phyloP scores from a whole-genome alignment of 2,329 filamentous ascomycete genomes.

The Plectosphaerella sp. region DNA sequence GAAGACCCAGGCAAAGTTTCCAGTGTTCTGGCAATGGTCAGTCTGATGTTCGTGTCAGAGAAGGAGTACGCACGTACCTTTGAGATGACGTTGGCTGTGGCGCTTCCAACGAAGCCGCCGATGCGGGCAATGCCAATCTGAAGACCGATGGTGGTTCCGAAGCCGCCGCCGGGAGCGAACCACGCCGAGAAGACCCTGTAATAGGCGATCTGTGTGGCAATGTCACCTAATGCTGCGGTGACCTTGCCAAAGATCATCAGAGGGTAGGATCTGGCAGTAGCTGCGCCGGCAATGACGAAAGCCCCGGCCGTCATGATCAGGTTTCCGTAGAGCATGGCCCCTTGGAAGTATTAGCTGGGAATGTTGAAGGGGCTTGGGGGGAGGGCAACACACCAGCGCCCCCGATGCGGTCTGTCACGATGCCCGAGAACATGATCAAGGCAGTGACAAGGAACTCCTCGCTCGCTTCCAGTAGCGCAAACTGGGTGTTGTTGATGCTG shows the following conservation, averaged over 20 bases:
- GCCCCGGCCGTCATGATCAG: conserved; percentile 52
- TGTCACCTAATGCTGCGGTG: conserved; percentile 54
- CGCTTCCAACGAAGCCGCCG: conserved; percentile 55
- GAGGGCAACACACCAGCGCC: conserved; percentile 38
- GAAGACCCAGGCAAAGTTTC: conserved; percentile 57
- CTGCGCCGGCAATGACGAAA: conserved; percentile 54
- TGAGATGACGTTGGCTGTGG: conserved; percentile 55
- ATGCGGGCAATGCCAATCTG: conserved; percentile 60
- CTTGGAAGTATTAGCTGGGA: conserved; percentile 13
- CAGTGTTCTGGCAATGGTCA: conserved; percentile 30
- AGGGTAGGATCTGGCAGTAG: conserved; percentile 49
- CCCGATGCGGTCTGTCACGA: conserved; percentile 54
- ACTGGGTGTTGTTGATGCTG: conserved; percentile 55
- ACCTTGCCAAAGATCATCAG: conserved; percentile 57
- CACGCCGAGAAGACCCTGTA: conserved; percentile 63
- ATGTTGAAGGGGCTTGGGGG: neutral
- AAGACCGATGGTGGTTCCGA: conserved; percentile 56
- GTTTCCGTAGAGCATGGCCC: conserved; percentile 56
- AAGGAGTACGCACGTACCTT: conserved; percentile 13
- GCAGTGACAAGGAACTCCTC: conserved; percentile 59
- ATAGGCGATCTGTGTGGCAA: conserved; percentile 59
- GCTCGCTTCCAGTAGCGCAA: conserved; percentile 53
- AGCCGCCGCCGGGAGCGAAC: conserved; percentile 58
- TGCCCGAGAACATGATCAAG: conserved; percentile 48
- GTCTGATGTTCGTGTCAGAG: neutral